Evolutionary conservation across 352 stramenopile genomes (phyloP).

Genomic region (Phytophthora citrophthora): DNA sequence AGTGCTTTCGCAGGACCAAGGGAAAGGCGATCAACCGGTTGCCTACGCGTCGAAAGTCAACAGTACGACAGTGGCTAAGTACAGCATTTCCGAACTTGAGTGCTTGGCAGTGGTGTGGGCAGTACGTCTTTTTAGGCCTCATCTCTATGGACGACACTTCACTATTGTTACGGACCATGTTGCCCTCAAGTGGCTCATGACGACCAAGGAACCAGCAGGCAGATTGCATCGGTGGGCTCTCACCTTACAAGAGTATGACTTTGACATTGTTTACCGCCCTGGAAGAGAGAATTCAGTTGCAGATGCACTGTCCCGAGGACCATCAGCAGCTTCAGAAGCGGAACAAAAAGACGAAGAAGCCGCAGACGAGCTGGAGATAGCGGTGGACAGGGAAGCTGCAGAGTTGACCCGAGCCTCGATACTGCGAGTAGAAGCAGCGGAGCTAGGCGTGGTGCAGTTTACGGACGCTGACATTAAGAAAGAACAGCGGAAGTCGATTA

Average conservation of each 20-base stretch:
- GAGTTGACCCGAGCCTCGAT: too few species aligned
- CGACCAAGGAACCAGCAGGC: constrained; percentile 3
- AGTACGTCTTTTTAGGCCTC: constrained; percentile 13
- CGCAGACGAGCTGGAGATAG: too few species aligned
- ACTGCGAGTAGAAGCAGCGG: not conserved
- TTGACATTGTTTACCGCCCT: constrained; percentile 17
- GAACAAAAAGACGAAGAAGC: too few species aligned
- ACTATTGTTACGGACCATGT: constrained; percentile 30
- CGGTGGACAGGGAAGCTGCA: too few species aligned
- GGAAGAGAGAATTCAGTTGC: not conserved
- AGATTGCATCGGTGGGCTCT: constrained; percentile 25
- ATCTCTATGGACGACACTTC: constrained; percentile 27
- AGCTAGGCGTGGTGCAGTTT: constrained; percentile 3
- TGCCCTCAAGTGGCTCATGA: constrained; percentile 14
- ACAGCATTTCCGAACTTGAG: constrained; percentile 33
- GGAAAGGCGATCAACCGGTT: constrained; percentile 7
- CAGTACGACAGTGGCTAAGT: constrained; percentile 19
- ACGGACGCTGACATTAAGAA: not conserved
- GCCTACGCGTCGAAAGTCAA: constrained; percentile 31
- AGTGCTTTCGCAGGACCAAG: constrained; percentile 29
- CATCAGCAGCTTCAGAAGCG: not conserved
- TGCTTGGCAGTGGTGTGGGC: constrained; percentile 21
- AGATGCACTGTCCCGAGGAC: constrained; percentile 26
- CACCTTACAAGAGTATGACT: constrained; percentile 29
- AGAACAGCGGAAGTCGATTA: not conserved